Evolutionary conservation across 176 grass and related monocot species (phyloP), one percentile per base, ranked within the genome.

Genomic region (Lolium perenne): DNA sequence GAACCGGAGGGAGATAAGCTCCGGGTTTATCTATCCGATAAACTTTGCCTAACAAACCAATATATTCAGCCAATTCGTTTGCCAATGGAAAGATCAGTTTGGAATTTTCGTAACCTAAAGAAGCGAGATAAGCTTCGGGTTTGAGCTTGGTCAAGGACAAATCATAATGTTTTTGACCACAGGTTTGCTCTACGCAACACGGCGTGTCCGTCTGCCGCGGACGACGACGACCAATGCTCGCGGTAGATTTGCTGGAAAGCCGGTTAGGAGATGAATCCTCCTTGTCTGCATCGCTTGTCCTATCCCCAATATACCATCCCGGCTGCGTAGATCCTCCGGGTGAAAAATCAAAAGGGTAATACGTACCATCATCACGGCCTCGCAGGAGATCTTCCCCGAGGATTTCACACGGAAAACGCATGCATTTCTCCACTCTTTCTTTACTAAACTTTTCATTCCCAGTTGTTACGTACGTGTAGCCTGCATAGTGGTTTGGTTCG

Each of bases 401-500:
- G 53, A 18, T 16, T 56, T 18, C 16, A 7, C 53, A 7, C 7
- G 53, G 7, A 56, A 56, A 56, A 20, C 53, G 16, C 51, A 54
- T 14, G 14, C 15, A 54, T 54, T 54, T 54, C 53, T 56, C 53
- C 53, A 4, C 13, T 56, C 16, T 56, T 56, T 56, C 18, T 17
- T 18, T 35, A 35, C 32, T 56, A 56, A 56, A 20, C 54, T 18
- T 18, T 7, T 50, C 48, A 18, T 18, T 18, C 5, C 17, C 54
- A 13, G 48, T 50, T 56, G 53, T 18, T 20, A 21, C 2, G 11
- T 10, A 49, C 16, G 2, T 11, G 48, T 20, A 53, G 50, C 13
- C 38, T 29, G 38, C 15, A 29, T 21, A n/a, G 74, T 84, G 79
- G 84, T 83, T 86, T 38, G 10, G 79, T 82, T 86, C 51, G 79